These are phyloP conservation scores for Spathaspora hagerdaliae DNA, from an alignment of 805 yeast species.

Conservation along the genomic window DNA sequence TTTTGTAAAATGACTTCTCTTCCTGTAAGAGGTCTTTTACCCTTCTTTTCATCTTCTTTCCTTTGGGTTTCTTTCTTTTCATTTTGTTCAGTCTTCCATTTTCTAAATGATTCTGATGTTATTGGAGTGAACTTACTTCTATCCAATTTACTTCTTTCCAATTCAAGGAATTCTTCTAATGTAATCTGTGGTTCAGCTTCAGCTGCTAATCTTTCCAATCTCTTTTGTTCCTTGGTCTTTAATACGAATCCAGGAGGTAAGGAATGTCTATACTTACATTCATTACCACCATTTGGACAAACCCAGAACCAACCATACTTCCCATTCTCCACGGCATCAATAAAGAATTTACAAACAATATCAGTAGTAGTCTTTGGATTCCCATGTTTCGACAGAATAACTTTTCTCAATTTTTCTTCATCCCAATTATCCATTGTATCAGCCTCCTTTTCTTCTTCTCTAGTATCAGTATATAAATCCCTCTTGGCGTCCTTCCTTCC, in stretches of 20 bases:
- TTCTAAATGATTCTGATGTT: conserved; percentile 70
- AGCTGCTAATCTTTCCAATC: conserved; percentile 78
- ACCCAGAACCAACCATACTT: conserved; percentile 99
- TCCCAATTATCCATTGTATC: conserved; percentile 98
- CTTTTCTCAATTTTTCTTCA: conserved; percentile 86
- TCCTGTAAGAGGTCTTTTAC: conserved; percentile 57
- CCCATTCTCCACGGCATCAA: conserved; percentile 95
- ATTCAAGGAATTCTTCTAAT: conserved; percentile 91
- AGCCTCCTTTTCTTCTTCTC: conserved; percentile 59
- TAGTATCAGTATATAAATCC: conserved; percentile 88
- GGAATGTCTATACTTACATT: conserved; percentile 92
- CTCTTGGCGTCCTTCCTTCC: conserved; percentile 88
- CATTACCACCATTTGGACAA: conserved; percentile 91
- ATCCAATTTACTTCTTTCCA: conserved; percentile 85
- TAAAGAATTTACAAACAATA: conserved; percentile 87
- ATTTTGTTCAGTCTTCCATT: conserved; percentile 76
- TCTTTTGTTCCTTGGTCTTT: conserved; percentile 94
- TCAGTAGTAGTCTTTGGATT: conserved; percentile 93
- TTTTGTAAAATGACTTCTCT: conserved; percentile 63
- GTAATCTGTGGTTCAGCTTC: conserved; percentile 88
- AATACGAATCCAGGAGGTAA: conserved; percentile 95
- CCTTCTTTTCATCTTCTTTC: conserved; percentile 29
- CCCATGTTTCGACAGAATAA: conserved; percentile 88
- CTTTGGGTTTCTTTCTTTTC: conserved; percentile 48
- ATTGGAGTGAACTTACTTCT: conserved; percentile 77